Conservation (phyloP, 2,329 filamentous ascomycete genomes). For the Colletotrichum sp. region DNA sequence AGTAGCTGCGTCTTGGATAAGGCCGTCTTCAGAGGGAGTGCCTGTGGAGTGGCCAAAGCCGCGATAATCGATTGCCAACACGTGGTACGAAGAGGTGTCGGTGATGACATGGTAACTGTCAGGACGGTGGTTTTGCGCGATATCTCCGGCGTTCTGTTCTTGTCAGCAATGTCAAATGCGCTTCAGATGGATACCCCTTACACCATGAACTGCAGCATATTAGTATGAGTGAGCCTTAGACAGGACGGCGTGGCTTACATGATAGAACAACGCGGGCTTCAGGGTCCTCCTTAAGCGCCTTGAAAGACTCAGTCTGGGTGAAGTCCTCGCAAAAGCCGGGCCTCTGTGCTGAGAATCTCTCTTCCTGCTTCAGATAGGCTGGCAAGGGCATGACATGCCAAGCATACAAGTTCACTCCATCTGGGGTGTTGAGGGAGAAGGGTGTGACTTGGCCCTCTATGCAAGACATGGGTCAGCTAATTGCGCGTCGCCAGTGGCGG, state of each 20-base stretch:
- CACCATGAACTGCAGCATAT: slow-evolving; percentile 61
- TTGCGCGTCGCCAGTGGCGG: not conserved
- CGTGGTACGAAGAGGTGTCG: slow-evolving; percentile 75
- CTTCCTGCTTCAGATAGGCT: slow-evolving; percentile 76
- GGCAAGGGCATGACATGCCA: slow-evolving; percentile 90
- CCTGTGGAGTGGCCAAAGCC: slow-evolving; percentile 86
- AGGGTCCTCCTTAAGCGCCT: slow-evolving; percentile 66
- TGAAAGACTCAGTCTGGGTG: slow-evolving; percentile 62
- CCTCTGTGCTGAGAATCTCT: slow-evolving; percentile 57
- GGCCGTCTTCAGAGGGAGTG: slow-evolving; percentile 77
- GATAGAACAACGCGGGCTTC: slow-evolving; percentile 68
- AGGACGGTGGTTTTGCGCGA: slow-evolving; percentile 80
- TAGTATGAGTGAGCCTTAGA: not conserved
- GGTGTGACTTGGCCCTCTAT: slow-evolving; percentile 87
- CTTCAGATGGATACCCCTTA: slow-evolving; percentile 42
- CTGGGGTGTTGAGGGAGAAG: slow-evolving; percentile 76
- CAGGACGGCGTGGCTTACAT: slow-evolving; percentile 35
- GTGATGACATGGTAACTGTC: slow-evolving; percentile 79
- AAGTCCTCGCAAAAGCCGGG: slow-evolving; percentile 59
- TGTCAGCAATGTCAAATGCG: slow-evolving; percentile 14
- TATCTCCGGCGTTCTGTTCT: slow-evolving; percentile 78
- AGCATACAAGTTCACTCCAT: slow-evolving; percentile 80
- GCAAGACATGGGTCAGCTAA: not conserved
- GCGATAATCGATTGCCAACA: slow-evolving; percentile 90
- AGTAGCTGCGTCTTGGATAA: slow-evolving; percentile 80